Base-by-base conservation (phyloP, 352 stramenopile species). In the Pythium plurisporium region DNA sequence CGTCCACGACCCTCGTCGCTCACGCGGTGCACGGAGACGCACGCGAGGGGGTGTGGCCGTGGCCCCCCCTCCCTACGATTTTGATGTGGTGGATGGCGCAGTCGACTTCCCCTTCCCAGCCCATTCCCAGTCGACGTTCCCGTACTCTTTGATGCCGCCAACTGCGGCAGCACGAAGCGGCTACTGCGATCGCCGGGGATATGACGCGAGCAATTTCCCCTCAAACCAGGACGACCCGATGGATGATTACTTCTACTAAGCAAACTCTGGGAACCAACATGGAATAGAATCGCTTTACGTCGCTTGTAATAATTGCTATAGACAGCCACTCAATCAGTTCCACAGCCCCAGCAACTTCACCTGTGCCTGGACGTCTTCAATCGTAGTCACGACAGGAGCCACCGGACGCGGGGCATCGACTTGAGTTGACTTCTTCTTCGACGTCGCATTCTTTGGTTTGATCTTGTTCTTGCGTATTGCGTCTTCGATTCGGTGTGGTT, bases 261-360 rank as follows among this genome's bases (percentile, higher is more conserved):
- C 17, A 10, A 53, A 43, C 7, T 38, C 15, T 38, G 33, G 15
- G 10, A 38, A 15, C 45, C 19, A 53, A 41, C 36, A 54, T 38
- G 5, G 17, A 54, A 23, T 30, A 19, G 31, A 33, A 12, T n/a
- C n/a, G 33, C 12, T 7, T 48, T n/a, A 29, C 36, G n/a, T 40
- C 40, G 31, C 0, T 51, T 17, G 2, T 27, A 40, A n/a, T 14
- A 34, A 36, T 22, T 33, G 4, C 36, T 17, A 15, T 26, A 37
- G 6, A 38, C 33, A 15, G 15, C 44, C 26, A 12, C 9, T 46
- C 40, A 12, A 5, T 53, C 26, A 68, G 29, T 42, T 63, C 62
- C 62, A 70, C 3, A 70, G 51, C 8, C 62, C 62, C 1, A 70
- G 40, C 12, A 63, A 44, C 33, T 65, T 65, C 15, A 57, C 62